Conservation (phyloP, 1,284 basidiomycete species). For the Leccinum fuscescens region DNA sequence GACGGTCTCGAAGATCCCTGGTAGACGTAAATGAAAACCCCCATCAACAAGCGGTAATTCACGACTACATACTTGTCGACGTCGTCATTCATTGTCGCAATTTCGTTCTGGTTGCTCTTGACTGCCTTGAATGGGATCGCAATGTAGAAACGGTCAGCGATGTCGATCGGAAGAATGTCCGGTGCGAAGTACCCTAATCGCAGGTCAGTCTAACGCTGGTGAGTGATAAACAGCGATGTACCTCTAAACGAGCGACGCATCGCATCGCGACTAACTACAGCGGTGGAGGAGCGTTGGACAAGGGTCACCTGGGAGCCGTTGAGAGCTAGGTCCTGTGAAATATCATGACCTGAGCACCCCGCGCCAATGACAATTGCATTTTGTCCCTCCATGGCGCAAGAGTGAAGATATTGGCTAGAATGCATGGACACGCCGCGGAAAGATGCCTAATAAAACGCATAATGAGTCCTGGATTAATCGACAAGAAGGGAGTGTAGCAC, state of each 20-base stretch:
- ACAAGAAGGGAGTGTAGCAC: neutral
- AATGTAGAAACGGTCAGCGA: constrained; percentile 16
- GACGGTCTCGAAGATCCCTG: constrained; percentile 10
- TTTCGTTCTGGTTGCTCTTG: constrained; percentile 7
- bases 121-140: constrained; percentile 15
- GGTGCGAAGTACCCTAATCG: constrained; percentile 14
- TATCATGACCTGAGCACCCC: constrained; percentile 20
- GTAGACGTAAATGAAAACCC: neutral
- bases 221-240: neutral
- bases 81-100: constrained; percentile 5
- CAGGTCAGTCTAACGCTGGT: neutral
- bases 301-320: constrained; percentile 7
- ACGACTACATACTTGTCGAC: constrained; percentile 10
- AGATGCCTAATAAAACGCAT: neutral
- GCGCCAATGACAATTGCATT: constrained; percentile 13
- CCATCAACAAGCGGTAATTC: neutral
- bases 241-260: constrained; percentile 12
- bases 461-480: neutral
- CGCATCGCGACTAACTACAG: constrained; percentile 15
- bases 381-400: neutral
- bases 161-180: constrained; percentile 15
- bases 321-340: constrained; percentile 14
- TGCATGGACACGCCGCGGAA: constrained; percentile 6
- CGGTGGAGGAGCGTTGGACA: constrained; percentile 16
- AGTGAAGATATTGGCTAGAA: constrained; percentile 11